Conservation (phyloP, 257 asterid species). For the Solanum peruvianum region DNA sequence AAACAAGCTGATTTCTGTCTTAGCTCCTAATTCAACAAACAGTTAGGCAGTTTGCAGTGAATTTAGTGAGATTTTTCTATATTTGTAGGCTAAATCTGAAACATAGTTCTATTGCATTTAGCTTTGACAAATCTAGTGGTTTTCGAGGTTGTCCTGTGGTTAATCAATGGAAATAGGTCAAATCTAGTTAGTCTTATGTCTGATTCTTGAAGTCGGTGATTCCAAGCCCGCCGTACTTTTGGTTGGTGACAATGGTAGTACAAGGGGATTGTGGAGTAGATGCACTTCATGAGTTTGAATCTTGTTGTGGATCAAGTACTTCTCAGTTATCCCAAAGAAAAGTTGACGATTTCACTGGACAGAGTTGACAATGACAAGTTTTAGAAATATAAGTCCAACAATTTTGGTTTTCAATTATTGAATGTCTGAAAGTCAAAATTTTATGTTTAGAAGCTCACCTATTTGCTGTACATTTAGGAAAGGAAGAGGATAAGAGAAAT, state of each 20-base stretch:
- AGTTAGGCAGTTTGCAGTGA: background rate
- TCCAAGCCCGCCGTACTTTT: background rate
- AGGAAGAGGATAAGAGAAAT: background rate
- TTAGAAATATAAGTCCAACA: background rate
- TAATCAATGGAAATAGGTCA: background rate
- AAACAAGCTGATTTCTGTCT: background rate
- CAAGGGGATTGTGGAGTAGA: background rate
- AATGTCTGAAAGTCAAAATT: background rate
- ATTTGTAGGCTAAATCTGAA: background rate
- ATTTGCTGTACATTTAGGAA: background rate
- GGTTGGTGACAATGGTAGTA: background rate
- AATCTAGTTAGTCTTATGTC: background rate
- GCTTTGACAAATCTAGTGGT: background rate
- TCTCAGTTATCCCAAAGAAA: background rate
- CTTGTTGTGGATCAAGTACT: background rate
- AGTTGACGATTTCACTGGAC: background rate
- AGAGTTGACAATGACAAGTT: background rate
- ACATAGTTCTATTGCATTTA: background rate
- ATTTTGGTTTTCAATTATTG: background rate
- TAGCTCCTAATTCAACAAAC: background rate
- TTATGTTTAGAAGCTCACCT: background rate
- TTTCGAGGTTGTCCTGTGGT: background rate
- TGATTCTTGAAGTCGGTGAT: background rate
- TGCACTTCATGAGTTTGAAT: background rate
- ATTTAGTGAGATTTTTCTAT: background rate